Evolutionary conservation across 305 asterid genomes (phyloP).

Genomic region (Fraxinus floribunda): DNA sequence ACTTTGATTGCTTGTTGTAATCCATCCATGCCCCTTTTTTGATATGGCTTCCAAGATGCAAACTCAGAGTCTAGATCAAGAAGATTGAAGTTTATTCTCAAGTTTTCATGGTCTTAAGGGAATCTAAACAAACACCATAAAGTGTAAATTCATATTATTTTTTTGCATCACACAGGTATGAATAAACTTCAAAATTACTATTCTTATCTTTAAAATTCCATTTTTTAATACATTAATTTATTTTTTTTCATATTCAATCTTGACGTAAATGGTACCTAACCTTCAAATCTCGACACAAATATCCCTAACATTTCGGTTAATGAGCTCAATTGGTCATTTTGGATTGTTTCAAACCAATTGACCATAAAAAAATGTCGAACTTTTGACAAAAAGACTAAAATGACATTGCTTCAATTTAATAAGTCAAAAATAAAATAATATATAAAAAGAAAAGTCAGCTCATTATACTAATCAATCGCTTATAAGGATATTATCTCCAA

Average conservation of each 20-base stretch:
- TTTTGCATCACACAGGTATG: background rate
- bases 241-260: background rate
- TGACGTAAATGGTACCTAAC: background rate
- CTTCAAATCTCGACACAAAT: background rate
- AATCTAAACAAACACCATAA: too few species aligned
- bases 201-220: background rate
- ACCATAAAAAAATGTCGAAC: background rate
- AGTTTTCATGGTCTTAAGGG: background rate
- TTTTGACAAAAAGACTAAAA: background rate
- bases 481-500: background rate
- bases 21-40: background rate
- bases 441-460: background rate
- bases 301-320: background rate
- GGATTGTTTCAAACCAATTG: background rate
- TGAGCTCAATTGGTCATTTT: background rate
- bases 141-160: background rate
- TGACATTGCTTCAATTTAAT: background rate
- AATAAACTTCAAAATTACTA: background rate
- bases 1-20: background rate
- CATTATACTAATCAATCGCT: too few species aligned
- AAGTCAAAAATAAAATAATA: background rate
- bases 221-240: background rate
- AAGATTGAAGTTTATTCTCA: background rate
- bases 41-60: background rate
- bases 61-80: background rate